Conservation (phyloP, 1,139 yeast genomes). For the Kluyveromyces marxianus region DNA sequence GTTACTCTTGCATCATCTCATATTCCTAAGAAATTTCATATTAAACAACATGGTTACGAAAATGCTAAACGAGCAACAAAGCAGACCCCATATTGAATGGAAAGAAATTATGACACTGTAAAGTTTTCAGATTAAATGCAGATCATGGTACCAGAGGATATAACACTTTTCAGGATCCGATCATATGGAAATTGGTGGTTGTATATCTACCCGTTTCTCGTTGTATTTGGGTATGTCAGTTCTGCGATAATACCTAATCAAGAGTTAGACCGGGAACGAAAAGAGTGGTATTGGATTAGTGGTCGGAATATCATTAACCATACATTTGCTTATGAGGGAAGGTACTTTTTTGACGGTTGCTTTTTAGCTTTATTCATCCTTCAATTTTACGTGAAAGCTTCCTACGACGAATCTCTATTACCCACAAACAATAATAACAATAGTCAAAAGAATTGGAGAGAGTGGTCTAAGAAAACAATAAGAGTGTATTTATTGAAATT, state of each 20-base stretch:
- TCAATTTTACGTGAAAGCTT: slow-evolving; percentile 12
- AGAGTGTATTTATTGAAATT: slow-evolving; percentile 24
- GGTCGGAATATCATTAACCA: slow-evolving; percentile 29
- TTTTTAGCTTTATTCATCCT: slow-evolving; percentile 16
- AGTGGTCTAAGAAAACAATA: not conserved
- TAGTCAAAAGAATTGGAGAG: not conserved
- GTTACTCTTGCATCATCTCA: too few relatives aligned
- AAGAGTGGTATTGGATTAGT: slow-evolving; percentile 18
- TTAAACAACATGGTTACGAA: too few relatives aligned
- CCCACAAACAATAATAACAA: slow-evolving; percentile 7
- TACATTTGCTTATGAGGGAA: slow-evolving; percentile 34
- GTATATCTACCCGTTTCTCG: slow-evolving; percentile 17
- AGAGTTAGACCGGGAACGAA: slow-evolving; percentile 14
- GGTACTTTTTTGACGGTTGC: slow-evolving; percentile 27
- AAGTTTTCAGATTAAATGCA: too few relatives aligned
- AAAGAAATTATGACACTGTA: too few relatives aligned
- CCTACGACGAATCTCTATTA: slow-evolving; percentile 12
- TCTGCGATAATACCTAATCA: slow-evolving; percentile 14
- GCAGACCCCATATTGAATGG: too few relatives aligned
- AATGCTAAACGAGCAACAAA: too few relatives aligned
- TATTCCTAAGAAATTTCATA: too few relatives aligned
- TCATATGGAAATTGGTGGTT: slow-evolving; percentile 6
- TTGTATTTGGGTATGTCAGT: slow-evolving; percentile 17
- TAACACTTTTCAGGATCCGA: not conserved
- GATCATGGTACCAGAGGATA: not conserved